Percentiles rank a stretch among this genome's conserved stretches.
These are phyloP conservation scores for Fusarium nanum DNA, from an alignment of 2,329 filamentous ascomycete species.

Conservation along the genomic window DNA sequence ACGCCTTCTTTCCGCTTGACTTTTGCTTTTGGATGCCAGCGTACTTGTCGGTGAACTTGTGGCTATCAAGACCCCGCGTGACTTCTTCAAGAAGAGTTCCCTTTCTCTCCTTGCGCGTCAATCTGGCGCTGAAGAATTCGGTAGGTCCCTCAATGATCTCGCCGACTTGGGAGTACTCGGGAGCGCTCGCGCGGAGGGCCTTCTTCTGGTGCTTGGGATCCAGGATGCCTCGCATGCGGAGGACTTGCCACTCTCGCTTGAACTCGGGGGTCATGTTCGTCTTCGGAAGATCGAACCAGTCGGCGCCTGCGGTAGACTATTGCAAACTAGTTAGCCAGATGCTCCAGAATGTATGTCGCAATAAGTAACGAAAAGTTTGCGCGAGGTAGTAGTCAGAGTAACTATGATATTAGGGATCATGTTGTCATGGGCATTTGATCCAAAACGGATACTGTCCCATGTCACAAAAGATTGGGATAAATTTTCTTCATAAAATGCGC, in stretches of 20 bases:
- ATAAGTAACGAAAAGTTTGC: slow-evolving; percentile 11
- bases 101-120: slow-evolving; percentile 90
- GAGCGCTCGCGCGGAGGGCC: slow-evolving; percentile 72
- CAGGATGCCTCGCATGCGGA: slow-evolving; percentile 88
- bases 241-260: slow-evolving; percentile 87
- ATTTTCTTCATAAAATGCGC: slow-evolving; percentile 55
- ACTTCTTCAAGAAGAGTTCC: slow-evolving; percentile 88
- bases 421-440: slow-evolving; percentile 67
- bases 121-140: slow-evolving; percentile 83
- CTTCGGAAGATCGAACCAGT: slow-evolving; percentile 90
- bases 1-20: slow-evolving; percentile 86
- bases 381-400: slow-evolving; percentile 69
- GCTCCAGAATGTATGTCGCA: slow-evolving; percentile 1
- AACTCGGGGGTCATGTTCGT: slow-evolving; percentile 86
- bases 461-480: slow-evolving; percentile 53
- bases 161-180: slow-evolving; percentile 89
- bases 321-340: slow-evolving; percentile 34
- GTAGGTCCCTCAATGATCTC: slow-evolving; percentile 89
- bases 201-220: slow-evolving; percentile 97
- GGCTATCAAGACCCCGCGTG: slow-evolving; percentile 62
- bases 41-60: slow-evolving; percentile 89
- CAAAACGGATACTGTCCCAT: slow-evolving; percentile 56
- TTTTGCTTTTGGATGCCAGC: slow-evolving; percentile 84
- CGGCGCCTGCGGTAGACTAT: slow-evolving; percentile 74
- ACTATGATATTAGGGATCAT: slow-evolving; percentile 72